These are phyloP conservation scores for Stenocarpella maydis DNA, from an alignment of 2,329 filamentous ascomycete genomes.

Conservation along the genomic window DNA sequence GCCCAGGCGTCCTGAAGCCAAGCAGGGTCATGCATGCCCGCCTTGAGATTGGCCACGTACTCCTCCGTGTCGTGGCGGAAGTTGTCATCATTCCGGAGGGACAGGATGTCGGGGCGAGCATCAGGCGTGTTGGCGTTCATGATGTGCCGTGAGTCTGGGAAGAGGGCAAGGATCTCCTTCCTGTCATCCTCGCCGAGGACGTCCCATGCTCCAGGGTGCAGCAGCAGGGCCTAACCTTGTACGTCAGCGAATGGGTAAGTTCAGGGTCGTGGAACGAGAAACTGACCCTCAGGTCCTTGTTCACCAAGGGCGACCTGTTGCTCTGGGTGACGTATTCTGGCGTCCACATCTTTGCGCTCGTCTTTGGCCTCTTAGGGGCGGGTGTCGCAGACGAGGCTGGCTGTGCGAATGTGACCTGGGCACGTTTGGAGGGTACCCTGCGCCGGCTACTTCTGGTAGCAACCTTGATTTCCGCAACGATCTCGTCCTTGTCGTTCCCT, in stretches of 20 bases:
- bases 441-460: not conserved
- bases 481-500: not conserved
- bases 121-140: constrained; percentile 42
- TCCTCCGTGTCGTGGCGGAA: constrained; percentile 53
- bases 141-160: constrained; percentile 47
- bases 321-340: constrained; percentile 47
- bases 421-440: constrained; percentile 21
- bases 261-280: not conserved
- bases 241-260: constrained; percentile 24
- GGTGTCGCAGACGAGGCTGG: not conserved
- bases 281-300: constrained; percentile 46
- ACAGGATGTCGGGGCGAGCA: constrained; percentile 47
- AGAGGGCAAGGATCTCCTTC: constrained; percentile 46
- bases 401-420: not conserved
- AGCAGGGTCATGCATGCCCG: constrained; percentile 59
- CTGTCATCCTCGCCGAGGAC: constrained; percentile 46
- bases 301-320: constrained; percentile 46
- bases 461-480: constrained; percentile 2
- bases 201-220: constrained; percentile 49
- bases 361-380: constrained; percentile 40
- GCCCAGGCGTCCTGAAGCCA: constrained; percentile 62
- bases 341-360: constrained; percentile 40
- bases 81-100: constrained; percentile 51
- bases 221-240: constrained; percentile 45
- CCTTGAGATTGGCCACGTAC: constrained; percentile 53